Conservation (phyloP, 1,139 yeast genomes). For the Hyphopichia wangnamkhiaoensis region DNA sequence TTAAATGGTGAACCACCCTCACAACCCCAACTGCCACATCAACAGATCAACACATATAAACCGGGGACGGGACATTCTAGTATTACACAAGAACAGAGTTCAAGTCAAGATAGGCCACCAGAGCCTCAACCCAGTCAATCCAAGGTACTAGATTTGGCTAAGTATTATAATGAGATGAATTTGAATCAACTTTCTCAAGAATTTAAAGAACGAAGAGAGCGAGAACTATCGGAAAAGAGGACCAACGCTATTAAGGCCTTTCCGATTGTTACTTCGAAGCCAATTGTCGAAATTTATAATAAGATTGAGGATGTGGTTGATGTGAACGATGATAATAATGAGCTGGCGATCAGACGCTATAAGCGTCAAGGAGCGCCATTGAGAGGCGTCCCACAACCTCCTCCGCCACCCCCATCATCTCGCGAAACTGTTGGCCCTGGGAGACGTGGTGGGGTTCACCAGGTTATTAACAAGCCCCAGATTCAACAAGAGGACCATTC, state of each 20-base stretch:
- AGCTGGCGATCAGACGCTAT: too few species aligned
- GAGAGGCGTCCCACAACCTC: neutral
- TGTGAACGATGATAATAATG: constrained; percentile 13
- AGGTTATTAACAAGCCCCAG: neutral
- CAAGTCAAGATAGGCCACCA: neutral
- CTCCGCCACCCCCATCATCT: neutral
- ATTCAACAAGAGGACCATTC: neutral
- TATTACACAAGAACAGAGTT: too few species aligned
- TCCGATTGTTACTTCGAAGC: constrained; percentile 76
- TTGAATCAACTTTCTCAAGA: constrained; percentile 82
- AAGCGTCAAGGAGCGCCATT: too few species aligned
- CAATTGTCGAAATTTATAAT: constrained; percentile 89
- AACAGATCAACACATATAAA: too few species aligned
- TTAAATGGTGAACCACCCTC: neutral
- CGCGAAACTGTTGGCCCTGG: too few species aligned
- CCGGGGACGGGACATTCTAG: too few species aligned
- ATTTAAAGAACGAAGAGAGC: constrained; percentile 83
- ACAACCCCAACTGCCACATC: neutral
- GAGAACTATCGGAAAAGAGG: constrained; percentile 59
- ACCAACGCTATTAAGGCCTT: constrained; percentile 63
- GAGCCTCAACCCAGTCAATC: constrained; percentile 18
- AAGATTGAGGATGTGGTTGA: constrained; percentile 86
- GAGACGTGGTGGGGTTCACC: too few species aligned
- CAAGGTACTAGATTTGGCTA: constrained; percentile 64
- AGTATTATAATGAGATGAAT: constrained; percentile 72